Evolutionary conservation across 371 early-diverging fungal species (phyloP).

Genomic region (Parasitella parasitica): DNA sequence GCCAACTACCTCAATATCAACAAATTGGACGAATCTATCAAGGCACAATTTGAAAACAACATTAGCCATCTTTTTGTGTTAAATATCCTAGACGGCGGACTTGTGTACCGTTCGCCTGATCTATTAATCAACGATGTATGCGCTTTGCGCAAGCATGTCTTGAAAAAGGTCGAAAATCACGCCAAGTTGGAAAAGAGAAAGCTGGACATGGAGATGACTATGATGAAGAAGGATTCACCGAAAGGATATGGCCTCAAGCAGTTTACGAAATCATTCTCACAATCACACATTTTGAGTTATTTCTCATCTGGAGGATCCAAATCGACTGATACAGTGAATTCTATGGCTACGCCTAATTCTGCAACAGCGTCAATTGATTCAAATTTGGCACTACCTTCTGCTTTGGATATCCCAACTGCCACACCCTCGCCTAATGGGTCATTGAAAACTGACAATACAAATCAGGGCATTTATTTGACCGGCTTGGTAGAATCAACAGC

Average conservation of each 20-base stretch:
- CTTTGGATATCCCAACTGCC: constrained; percentile 4
- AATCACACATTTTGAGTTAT: constrained; percentile 52
- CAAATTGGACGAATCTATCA: constrained; percentile 23
- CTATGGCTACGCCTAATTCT: neutral
- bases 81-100: constrained; percentile 22
- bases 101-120: constrained; percentile 46
- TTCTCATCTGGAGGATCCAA: constrained; percentile 40
- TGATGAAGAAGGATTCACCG: neutral
- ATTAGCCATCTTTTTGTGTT: constrained; percentile 50
- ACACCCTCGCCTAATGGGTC: constrained; percentile 1
- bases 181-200: constrained; percentile 18
- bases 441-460: neutral
- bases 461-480: constrained; percentile 32
- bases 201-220: constrained; percentile 18
- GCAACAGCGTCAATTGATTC: constrained; percentile 7
- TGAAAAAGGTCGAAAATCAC: constrained; percentile 34
- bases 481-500: constrained; percentile 30
- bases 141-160: constrained; percentile 31
- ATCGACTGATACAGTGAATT: constrained; percentile 8
- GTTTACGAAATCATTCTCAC: constrained; percentile 54
- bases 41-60: constrained; percentile 18
- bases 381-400: constrained; percentile 26
- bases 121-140: constrained; percentile 30
- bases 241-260: constrained; percentile 38
- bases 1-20: constrained; percentile 29